Evolutionary conservation across 2,329 filamentous ascomycete genomes (phyloP).

Genomic region (Fusarium illudens): DNA sequence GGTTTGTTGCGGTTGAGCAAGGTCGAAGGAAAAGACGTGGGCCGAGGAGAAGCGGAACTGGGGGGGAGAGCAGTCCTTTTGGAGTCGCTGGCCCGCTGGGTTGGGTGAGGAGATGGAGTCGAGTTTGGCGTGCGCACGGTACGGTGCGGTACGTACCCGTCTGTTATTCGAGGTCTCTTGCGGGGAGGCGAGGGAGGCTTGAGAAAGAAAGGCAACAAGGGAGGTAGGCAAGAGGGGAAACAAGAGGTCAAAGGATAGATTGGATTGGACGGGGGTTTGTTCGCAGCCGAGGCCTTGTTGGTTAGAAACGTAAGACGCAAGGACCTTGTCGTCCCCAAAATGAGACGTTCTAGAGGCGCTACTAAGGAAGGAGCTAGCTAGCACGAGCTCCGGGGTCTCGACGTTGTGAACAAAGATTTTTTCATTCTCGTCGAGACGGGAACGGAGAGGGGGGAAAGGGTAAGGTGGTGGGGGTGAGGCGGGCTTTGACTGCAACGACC

Average conservation of each 20-base stretch:
- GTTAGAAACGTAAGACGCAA: neutral
- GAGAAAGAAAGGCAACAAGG: neutral
- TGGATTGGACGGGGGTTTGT: neutral
- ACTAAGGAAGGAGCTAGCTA: slow-evolving; percentile 1
- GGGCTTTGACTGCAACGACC: neutral
- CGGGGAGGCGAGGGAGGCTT: slow-evolving; percentile 11
- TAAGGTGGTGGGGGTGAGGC: neutral
- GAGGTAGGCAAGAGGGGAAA: neutral
- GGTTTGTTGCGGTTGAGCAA: slow-evolving; percentile 50
- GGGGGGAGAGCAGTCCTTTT: slow-evolving; percentile 38
- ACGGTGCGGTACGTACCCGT: slow-evolving; percentile 25
- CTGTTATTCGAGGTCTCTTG: slow-evolving; percentile 1
- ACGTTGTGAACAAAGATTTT: neutral
- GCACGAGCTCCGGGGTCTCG: neutral
- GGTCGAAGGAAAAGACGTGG: slow-evolving; percentile 39
- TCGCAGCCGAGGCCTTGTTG: neutral
- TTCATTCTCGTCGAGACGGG: neutral
- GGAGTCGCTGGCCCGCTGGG: slow-evolving; percentile 36
- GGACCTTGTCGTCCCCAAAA: neutral
- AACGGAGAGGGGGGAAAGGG: neutral
- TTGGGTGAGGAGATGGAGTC: slow-evolving; percentile 23
- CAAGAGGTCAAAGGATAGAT: neutral
- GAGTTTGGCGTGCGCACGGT: neutral
- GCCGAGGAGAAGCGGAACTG: slow-evolving; percentile 41
- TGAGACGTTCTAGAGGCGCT: neutral